Percentiles rank a stretch among this genome's conserved stretches.
These are phyloP conservation scores for Fistulinella prunicolor DNA, from an alignment of 768 basidiomycete species.

Conservation along the genomic window DNA sequence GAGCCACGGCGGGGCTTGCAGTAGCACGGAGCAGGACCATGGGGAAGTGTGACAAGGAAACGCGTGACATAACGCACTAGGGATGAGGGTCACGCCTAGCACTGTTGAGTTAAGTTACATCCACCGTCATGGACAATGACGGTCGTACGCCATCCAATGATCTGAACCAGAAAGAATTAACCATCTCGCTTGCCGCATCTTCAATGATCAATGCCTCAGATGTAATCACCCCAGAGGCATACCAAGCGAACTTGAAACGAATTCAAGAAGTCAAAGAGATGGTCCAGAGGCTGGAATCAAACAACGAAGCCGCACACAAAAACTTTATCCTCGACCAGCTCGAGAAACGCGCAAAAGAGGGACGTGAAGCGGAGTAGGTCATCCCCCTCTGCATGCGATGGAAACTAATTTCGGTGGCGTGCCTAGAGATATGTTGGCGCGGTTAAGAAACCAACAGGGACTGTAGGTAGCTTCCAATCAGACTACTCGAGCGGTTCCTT, in stretches of 20 bases:
- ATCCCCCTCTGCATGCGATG: background rate
- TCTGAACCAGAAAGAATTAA: conserved; percentile 7
- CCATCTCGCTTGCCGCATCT: conserved; percentile 21
- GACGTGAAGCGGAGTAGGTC: conserved; percentile 45
- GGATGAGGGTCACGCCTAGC: background rate
- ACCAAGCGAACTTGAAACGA: conserved; percentile 23
- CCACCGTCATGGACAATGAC: conserved; percentile 19
- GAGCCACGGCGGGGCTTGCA: background rate
- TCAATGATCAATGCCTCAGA: conserved; percentile 26
- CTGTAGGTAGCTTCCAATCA: conserved; percentile 13
- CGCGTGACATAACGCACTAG: conserved; percentile 12
- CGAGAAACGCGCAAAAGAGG: conserved; percentile 38
- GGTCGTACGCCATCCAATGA: conserved; percentile 1
- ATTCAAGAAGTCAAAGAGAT: conserved; percentile 32
- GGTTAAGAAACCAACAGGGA: conserved; percentile 11
- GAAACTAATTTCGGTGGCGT: conserved; percentile 1
- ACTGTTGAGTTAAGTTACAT: too few relatives aligned
- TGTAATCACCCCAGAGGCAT: conserved; percentile 16
- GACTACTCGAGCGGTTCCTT: background rate
- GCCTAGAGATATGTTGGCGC: conserved; percentile 20
- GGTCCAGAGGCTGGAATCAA: conserved; percentile 28
- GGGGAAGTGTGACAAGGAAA: conserved; percentile 17
- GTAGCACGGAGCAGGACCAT: conserved; percentile 13
- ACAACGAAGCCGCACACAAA: conserved; percentile 42
- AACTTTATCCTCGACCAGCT: conserved; percentile 36